Evolutionary conservation across 257 asterid genomes (phyloP).

Genomic region (Fraxinus excelsior): DNA sequence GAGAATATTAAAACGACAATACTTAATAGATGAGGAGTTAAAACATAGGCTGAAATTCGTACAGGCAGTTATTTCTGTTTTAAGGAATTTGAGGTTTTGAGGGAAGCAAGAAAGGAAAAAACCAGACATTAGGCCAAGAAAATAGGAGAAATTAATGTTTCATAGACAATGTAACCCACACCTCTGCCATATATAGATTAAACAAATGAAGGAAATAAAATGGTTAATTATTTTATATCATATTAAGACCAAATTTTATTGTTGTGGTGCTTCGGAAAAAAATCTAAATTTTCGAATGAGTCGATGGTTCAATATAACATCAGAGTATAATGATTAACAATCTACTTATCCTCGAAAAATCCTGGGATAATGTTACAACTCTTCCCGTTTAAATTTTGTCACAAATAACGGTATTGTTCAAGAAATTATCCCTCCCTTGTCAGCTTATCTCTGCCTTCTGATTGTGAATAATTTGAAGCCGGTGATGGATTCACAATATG

Average conservation of each 20-base stretch:
- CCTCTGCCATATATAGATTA: neutral
- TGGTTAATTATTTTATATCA: neutral
- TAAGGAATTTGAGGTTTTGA: neutral
- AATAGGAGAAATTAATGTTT: neutral
- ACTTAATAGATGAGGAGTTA: neutral
- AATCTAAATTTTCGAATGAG: no score
- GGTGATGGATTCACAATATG: constrained; percentile 27
- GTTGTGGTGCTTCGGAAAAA: no score
- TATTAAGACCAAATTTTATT: no score
- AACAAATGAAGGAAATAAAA: neutral
- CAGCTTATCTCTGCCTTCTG: constrained; percentile 81
- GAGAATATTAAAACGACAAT: neutral
- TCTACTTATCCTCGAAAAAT: neutral
- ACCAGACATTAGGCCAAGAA: neutral
- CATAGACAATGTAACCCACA: neutral
- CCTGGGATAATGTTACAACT: neutral
- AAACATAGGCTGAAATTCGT: neutral
- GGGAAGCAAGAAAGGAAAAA: neutral
- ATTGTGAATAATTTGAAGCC: constrained; percentile 54
- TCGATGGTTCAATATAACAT: no score
- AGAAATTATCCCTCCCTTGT: constrained; percentile 54
- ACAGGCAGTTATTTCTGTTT: neutral
- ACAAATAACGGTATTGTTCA: neutral
- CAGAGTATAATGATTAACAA: no score
- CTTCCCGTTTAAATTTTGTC: neutral